phyloP scores from a whole-genome alignment of 164 flowering plant genomes.

The Piper betle region DNA sequence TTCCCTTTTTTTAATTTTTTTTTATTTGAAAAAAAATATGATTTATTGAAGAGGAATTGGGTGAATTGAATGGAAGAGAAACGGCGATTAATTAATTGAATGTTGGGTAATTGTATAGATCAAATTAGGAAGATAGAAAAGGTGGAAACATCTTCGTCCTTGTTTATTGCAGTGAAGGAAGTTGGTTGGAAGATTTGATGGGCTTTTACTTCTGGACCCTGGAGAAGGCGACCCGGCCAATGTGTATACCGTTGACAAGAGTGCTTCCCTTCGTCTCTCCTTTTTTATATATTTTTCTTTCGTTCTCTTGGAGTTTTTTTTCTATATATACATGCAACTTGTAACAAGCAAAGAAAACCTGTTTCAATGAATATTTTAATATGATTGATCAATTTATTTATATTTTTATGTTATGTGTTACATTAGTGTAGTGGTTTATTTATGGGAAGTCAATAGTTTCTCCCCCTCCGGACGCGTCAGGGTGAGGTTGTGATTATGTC shows the following conservation, averaged over 20 bases:
- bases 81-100: background rate
- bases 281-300: background rate
- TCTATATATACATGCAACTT: background rate
- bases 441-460: no score
- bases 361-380: no score
- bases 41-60: background rate
- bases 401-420: no score
- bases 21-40: background rate
- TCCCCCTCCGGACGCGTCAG: no score
- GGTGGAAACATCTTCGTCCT: background rate
- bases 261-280: background rate
- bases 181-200: background rate
- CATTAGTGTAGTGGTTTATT: no score
- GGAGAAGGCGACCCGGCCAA: background rate
- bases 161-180: background rate
- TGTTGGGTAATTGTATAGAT: no score
- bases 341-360: background rate
- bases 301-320: background rate
- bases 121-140: background rate
- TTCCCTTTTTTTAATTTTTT: background rate
- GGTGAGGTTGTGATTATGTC: no score
- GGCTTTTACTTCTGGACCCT: slow-evolving; percentile 3
- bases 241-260: background rate
- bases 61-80: background rate
- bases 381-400: no score